These are phyloP conservation scores for Neopestalotiopsis sp. DNA, from an alignment of 2,329 filamentous ascomycete species.

Conservation along the genomic window DNA sequence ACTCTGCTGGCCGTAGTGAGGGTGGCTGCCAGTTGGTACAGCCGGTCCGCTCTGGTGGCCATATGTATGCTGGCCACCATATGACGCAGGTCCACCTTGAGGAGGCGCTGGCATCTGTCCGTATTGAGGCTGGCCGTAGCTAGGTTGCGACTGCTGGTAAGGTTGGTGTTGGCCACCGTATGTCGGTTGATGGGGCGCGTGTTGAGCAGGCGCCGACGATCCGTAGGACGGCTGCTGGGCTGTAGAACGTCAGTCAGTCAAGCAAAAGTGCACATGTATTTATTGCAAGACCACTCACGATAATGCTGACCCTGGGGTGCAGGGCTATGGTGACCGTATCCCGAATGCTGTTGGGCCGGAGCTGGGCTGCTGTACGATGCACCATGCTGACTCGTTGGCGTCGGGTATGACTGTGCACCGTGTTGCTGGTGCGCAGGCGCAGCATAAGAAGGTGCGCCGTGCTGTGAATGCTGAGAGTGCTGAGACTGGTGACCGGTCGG, in stretches of 20 bases:
- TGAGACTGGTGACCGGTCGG: constrained; percentile 31
- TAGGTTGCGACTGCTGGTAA: constrained; percentile 35
- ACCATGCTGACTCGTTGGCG: constrained; percentile 33
- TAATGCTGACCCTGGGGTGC: constrained; percentile 34
- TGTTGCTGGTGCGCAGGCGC: constrained; percentile 31
- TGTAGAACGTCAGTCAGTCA: constrained; percentile 22
- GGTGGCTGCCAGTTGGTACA: constrained; percentile 30
- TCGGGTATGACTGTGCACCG: constrained; percentile 33
- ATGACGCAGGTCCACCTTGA: constrained; percentile 29
- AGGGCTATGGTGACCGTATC: constrained; percentile 35
- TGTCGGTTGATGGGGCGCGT: constrained; percentile 26
- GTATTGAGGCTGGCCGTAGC: constrained; percentile 29
- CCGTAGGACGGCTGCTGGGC: constrained; percentile 37
- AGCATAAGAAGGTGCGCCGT: constrained; percentile 26
- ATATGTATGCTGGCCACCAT: constrained; percentile 34
- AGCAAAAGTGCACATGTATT: neutral
- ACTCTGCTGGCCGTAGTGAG: constrained; percentile 33
- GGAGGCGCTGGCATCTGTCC: constrained; percentile 31
- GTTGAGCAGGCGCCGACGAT: constrained; percentile 25
- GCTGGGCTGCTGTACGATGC: constrained; percentile 28
- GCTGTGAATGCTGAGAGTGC: constrained; percentile 27
- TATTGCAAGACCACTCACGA: constrained; percentile 27
- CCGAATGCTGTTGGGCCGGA: constrained; percentile 21
- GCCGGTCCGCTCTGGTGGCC: constrained; percentile 28
- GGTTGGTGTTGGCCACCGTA: constrained; percentile 34